Conservation (phyloP, 2,329 filamentous ascomycete species). For the Ophiostoma himal-ulmi region DNA sequence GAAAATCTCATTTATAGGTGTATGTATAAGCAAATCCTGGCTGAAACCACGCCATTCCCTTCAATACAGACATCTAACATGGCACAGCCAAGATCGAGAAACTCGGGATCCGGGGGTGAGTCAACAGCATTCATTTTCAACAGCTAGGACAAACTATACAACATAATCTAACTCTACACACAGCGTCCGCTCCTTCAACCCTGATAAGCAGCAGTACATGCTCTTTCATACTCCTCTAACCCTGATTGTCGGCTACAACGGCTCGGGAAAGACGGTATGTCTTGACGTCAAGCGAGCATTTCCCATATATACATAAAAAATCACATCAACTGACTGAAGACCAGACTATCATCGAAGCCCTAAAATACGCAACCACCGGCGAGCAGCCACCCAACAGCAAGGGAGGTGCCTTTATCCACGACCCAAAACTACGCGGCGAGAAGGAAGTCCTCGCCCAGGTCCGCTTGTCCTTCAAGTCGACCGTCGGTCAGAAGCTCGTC, state of each 20-base stretch:
- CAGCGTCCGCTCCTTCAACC: conserved; percentile 72
- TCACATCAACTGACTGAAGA: not conserved
- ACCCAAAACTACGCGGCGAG: conserved; percentile 84
- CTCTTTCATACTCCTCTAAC: conserved; percentile 87
- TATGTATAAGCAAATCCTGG: not conserved
- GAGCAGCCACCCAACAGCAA: conserved; percentile 87
- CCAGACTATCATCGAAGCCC: conserved; percentile 88
- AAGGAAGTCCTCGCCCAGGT: conserved; percentile 88
- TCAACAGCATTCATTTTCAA: not conserved
- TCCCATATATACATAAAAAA: not conserved
- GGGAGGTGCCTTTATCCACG: conserved; percentile 90
- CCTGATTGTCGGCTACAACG: conserved; percentile 94
- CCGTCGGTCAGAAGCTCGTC: conserved; percentile 72
- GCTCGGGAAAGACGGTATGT: conserved; percentile 76
- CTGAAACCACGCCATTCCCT: not conserved
- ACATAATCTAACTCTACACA: not conserved
- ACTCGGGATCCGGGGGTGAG: conserved; percentile 28
- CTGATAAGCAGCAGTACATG: conserved; percentile 66
- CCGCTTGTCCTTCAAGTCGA: conserved; percentile 78
- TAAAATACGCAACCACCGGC: conserved; percentile 96
- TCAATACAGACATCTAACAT: not conserved
- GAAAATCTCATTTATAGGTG: not conserved
- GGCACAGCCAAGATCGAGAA: conserved; percentile 29
- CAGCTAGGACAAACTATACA: not conserved
- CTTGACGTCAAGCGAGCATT: not conserved